Evolutionary conservation across 2,329 filamentous ascomycete genomes (phyloP).

Genomic region (Phyllosticta paracitricarpa): DNA sequence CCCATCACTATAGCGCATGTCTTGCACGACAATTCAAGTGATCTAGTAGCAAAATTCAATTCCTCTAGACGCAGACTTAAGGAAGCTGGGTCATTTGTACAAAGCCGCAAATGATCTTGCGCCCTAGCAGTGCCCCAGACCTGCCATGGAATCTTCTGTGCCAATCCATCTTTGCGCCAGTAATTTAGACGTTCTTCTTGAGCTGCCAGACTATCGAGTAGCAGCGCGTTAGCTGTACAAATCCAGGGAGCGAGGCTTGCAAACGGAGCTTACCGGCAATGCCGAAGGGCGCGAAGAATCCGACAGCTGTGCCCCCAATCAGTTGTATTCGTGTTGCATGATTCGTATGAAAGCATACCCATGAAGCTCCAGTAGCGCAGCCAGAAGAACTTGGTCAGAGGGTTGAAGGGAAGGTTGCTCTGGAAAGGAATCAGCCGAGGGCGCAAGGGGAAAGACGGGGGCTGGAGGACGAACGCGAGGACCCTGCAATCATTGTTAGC

Average conservation of each 20-base stretch:
- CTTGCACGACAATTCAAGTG: not conserved
- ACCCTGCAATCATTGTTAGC: conserved; percentile 3
- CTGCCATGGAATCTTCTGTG: not conserved
- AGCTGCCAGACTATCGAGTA: conserved; percentile 52
- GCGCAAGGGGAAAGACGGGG: not conserved
- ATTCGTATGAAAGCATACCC: conserved; percentile 37
- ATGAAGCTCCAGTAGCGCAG: conserved; percentile 76
- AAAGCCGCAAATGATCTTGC: not conserved
- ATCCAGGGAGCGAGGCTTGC: not conserved
- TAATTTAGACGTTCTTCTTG: conserved; percentile 45
- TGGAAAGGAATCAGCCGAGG: conserved; percentile 49
- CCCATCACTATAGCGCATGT: not conserved
- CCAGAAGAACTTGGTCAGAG: conserved; percentile 75
- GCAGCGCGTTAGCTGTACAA: conserved; percentile 15
- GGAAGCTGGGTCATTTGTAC: conserved; percentile 4
- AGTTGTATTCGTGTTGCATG: conserved; percentile 9
- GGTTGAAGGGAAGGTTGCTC: conserved; percentile 95
- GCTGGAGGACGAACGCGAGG: conserved; percentile 4
- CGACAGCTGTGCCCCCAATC: conserved; percentile 6
- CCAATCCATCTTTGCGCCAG: not conserved
- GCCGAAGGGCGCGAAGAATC: conserved; percentile 29
- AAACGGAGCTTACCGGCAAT: conserved; percentile 47
- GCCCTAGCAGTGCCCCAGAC: not conserved
- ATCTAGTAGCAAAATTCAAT: conserved; percentile 2
- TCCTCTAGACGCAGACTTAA: conserved; percentile 4